These are phyloP conservation scores for Leersia perrieri DNA, from an alignment of 176 grass and related monocot species.

Conservation along the genomic window DNA sequence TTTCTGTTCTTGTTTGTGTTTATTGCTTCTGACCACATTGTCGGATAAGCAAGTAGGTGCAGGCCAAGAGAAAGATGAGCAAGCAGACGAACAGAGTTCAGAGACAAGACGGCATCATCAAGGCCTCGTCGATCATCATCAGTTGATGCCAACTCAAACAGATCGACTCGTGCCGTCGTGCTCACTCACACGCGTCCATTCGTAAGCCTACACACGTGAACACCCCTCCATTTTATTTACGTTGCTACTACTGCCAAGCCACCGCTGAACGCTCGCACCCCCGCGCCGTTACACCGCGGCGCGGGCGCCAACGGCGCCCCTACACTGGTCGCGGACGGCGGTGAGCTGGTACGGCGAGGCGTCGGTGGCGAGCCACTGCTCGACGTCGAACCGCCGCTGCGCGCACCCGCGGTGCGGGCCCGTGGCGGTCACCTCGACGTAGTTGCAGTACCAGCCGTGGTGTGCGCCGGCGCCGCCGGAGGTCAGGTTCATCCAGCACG, in stretches of 20 bases:
- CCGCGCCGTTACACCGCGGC: neutral
- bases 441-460: slow-evolving; percentile 44
- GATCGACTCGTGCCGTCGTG: neutral
- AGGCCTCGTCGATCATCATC: neutral
- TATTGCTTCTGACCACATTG: neutral
- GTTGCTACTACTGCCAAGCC: neutral
- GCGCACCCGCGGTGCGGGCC: slow-evolving; percentile 28
- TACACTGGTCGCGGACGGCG: slow-evolving; percentile 15
- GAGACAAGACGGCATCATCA: neutral
- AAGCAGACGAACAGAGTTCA: neutral
- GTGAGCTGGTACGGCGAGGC: slow-evolving; percentile 14
- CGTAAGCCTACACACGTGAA: neutral
- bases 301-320: neutral
- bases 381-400: slow-evolving; percentile 30
- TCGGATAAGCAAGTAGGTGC: neutral
- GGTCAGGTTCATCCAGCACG: slow-evolving; percentile 39
- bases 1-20: neutral
- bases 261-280: neutral
- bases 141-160: neutral
- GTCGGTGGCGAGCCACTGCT: slow-evolving; percentile 43
- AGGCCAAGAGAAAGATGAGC: neutral
- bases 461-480: slow-evolving; percentile 20
- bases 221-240: neutral
- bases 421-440: slow-evolving; percentile 36
- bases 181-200: neutral